These are phyloP conservation scores for Starmera pachycereana DNA, from an alignment of 805 yeast genomes.

Conservation along the genomic window DNA sequence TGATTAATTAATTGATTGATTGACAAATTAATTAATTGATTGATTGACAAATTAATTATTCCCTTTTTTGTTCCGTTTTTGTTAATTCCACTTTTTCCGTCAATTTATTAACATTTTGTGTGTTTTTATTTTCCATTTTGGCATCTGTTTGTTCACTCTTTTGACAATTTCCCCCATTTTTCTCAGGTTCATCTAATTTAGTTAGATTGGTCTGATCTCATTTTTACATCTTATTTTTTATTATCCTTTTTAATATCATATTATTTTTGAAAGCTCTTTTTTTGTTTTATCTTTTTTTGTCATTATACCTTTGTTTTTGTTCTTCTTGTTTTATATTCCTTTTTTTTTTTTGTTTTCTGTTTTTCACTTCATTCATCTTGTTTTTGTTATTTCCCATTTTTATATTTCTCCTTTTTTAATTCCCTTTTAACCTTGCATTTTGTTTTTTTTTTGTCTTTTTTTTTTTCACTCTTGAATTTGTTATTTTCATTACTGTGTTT, in stretches of 20 bases:
- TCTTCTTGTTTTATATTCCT: background rate
- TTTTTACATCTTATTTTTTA: background rate
- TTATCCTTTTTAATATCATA: background rate
- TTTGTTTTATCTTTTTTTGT: background rate
- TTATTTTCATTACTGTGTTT: background rate
- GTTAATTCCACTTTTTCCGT: background rate
- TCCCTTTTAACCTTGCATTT: conserved; percentile 34
- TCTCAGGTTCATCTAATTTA: no score
- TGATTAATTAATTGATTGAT: conserved; percentile 1
- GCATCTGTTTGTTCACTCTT: no score
- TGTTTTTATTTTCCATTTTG: no score
- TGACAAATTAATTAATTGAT: background rate
- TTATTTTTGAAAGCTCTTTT: background rate
- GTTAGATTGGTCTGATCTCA: no score
- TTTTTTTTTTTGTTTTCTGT: background rate
- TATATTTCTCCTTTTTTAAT: conserved; percentile 5
- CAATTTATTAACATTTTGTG: no score
- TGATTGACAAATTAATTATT: conserved; percentile 1
- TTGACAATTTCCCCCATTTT: no score
- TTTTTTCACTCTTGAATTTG: conserved; percentile 48
- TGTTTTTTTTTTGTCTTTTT: conserved; percentile 39
- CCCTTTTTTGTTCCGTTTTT: background rate
- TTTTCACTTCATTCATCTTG: conserved; percentile 4
- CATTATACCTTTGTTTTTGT: background rate
- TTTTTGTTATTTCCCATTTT: background rate